phyloP scores from a whole-genome alignment of 768 basidiomycete species.

The Panus rudis region DNA sequence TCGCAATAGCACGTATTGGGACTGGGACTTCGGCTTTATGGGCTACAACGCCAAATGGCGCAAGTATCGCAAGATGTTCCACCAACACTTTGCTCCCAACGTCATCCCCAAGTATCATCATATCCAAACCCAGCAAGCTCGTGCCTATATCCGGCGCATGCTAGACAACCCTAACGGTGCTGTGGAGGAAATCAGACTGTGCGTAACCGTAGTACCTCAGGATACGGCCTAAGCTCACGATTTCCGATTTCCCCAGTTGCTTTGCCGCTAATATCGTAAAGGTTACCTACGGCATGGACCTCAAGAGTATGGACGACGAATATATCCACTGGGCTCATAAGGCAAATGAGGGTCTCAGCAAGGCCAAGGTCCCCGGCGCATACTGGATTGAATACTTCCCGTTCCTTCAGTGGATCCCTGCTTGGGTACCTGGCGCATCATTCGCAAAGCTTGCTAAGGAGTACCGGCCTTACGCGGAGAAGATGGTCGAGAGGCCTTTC shows the following conservation, averaged over 20 bases:
- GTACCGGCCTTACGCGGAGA: not conserved
- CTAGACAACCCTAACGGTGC: too few relatives aligned
- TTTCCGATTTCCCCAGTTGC: not conserved
- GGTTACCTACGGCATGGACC: not conserved
- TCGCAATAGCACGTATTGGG: not conserved
- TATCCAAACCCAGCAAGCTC: not conserved
- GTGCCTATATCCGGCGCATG: not conserved
- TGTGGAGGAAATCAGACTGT: conserved; percentile 1
- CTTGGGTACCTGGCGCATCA: conserved; percentile 6
- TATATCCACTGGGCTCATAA: not conserved
- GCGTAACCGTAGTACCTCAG: not conserved
- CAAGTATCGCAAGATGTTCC: conserved; percentile 2
- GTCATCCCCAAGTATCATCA: not conserved
- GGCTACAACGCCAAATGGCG: conserved; percentile 4
- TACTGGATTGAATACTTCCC: conserved; percentile 7
- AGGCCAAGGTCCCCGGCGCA: not conserved
- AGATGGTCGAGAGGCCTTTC: conserved; percentile 5
- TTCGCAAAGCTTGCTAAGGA: not conserved
- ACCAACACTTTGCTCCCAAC: conserved; percentile 4
- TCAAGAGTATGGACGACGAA: not conserved
- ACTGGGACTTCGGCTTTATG: conserved; percentile 1
- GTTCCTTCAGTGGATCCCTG: conserved; percentile 2
- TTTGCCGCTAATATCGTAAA: conserved; percentile 1
- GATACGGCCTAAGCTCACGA: not conserved
- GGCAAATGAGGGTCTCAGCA: not conserved